phyloP scores from a whole-genome alignment of 192 early-diverging fungal species.

The Thoreauomyces humboldtii region DNA sequence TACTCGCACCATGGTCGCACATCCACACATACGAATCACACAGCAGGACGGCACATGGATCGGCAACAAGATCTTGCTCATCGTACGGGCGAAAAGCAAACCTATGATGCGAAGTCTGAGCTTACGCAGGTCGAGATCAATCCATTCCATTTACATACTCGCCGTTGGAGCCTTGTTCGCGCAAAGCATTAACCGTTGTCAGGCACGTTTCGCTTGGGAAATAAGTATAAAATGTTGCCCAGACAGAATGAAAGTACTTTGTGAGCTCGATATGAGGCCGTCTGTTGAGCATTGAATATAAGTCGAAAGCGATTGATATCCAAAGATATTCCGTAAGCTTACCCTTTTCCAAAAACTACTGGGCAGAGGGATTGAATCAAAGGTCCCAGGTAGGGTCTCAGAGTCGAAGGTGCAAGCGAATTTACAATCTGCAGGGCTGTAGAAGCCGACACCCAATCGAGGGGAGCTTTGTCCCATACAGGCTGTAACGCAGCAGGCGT shows the following conservation, averaged over 20 bases:
- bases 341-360: background rate
- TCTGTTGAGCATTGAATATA: no score
- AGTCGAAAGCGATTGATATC: no score
- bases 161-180: no score
- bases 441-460: background rate
- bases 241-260: background rate
- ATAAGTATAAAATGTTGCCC: slow-evolving; percentile 3
- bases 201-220: background rate
- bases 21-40: background rate
- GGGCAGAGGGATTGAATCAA: background rate
- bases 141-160: no score
- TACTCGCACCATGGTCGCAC: background rate
- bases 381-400: background rate
- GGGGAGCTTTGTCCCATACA: background rate
- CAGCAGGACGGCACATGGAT: background rate
- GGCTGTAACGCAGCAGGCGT: background rate
- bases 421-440: background rate
- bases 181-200: no score
- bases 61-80: slow-evolving; percentile 2
- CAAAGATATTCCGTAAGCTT: background rate
- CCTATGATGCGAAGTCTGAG: no score
- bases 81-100: no score
- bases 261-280: no score
- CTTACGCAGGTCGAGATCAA: no score
- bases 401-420: background rate